phyloP scores from a whole-genome alignment of 805 yeast species.

The Danielia reshetovae region DNA sequence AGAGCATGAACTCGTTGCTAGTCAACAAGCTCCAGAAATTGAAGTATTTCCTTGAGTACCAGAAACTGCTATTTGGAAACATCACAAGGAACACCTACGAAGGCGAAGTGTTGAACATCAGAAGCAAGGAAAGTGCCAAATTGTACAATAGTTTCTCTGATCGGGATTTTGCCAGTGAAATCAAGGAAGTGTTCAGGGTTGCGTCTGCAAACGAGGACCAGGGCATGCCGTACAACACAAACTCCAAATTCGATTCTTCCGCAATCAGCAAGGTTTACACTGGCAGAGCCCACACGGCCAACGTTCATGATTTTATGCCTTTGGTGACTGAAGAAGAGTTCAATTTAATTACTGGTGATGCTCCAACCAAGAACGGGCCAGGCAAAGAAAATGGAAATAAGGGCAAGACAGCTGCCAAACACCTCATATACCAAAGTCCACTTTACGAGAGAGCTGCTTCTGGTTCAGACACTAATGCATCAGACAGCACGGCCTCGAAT shows the following conservation, averaged over 20 bases:
- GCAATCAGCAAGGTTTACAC: conserved; percentile 7
- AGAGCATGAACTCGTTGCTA: conserved; percentile 24
- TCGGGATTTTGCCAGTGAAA: conserved; percentile 26
- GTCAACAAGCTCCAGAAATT: conserved; percentile 36
- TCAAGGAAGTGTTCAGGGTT: conserved; percentile 25
- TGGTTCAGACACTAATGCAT: conserved; percentile 36
- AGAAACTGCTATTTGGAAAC: conserved; percentile 18
- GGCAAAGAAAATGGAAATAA: conserved; percentile 16
- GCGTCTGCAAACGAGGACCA: conserved; percentile 11
- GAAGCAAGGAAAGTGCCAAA: conserved; percentile 24
- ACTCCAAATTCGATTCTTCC: conserved; percentile 7
- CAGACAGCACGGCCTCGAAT: conserved; percentile 13
- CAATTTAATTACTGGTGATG: conserved; percentile 36
- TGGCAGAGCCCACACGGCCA: conserved; percentile 11
- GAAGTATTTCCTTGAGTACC: conserved; percentile 36
- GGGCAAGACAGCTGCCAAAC: conserved; percentile 25
- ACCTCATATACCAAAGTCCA: conserved; percentile 37
- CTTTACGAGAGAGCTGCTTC: conserved; percentile 36
- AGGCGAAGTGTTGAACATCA: conserved; percentile 16
- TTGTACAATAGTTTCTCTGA: conserved; percentile 24
- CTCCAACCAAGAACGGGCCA: conserved; percentile 24
- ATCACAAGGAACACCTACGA: conserved; percentile 2
- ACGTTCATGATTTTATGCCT: conserved; percentile 42
- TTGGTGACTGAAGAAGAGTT: conserved; percentile 35
- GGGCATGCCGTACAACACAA: conserved; percentile 5